Evolutionary conservation across 1,139 yeast genomes (phyloP), one percentile per base, ranked within the genome.

Genomic region (Saccharomyces uvarum): DNA sequence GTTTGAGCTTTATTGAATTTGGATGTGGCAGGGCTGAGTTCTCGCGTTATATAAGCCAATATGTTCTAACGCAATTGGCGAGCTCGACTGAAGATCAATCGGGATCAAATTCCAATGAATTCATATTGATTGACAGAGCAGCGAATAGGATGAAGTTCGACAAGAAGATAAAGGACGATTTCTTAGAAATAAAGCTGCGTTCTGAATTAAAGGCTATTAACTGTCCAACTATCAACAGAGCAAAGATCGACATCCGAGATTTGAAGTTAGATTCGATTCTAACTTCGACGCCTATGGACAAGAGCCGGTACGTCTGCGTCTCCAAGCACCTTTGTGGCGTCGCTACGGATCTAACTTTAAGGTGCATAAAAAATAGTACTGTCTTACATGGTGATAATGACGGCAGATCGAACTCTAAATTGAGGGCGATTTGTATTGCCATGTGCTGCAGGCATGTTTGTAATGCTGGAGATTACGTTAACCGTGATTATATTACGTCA

Each of bases 401-500:
- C 26, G 11, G 19, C 7, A 4, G 13, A 38, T 38, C 24, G 13
- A 9, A 19, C 3, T 16, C 44, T 11, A 54, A 57, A 26, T 68
- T 82, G 53, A 70, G 73, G 1, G 95, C 95, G 0, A 69, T 86
- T 56, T 72, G 86, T 48, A 88, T 90, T 48, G 97, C 97, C n/a
- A 84, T 90, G 88, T 90, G 97, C 65, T 90, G 97, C 69, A 77
- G 97, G 57, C 97, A 90, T 66, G 83, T 84, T n/a, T 90, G 97
- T 65, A 69, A 75, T 27, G 77, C 77, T 53, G 71, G 74, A 8
- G 79, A 79, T 65, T 84, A 63, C 75, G 80, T 54, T 72, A 80
- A 67, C 76, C 87, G 57, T 49, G 61, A 62, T 4, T 82, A 66
- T 56, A 74, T 84, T 46, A 62, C 67, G 8, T 73, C 31, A 57